phyloP scores from a whole-genome alignment of 2,329 filamentous ascomycete genomes.

The Microcera coccophila region DNA sequence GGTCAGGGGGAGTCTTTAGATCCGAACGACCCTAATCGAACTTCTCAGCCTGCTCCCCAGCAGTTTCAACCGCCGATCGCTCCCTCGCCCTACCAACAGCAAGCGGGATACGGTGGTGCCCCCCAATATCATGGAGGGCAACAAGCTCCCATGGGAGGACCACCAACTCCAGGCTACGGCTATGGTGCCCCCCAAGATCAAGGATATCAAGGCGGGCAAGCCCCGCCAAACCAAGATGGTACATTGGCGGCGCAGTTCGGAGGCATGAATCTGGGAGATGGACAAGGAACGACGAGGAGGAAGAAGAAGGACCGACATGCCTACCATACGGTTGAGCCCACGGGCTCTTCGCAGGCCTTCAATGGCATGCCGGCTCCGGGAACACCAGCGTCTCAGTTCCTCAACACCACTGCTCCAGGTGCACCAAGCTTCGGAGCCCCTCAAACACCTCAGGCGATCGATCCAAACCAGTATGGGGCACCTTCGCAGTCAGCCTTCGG shows the following conservation, averaged over 20 bases:
- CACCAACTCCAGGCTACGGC: conserved; percentile 26
- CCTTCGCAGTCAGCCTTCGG: conserved; percentile 46
- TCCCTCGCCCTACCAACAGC: conserved; percentile 52
- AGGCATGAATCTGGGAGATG: conserved; percentile 62
- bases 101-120: conserved; percentile 37
- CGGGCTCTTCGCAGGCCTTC: conserved; percentile 64
- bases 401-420: conserved; percentile 29
- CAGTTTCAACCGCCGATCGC: conserved; percentile 56
- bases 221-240: conserved; percentile 40
- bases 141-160: conserved; percentile 25
- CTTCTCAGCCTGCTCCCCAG: conserved; percentile 47
- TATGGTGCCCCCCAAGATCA: conserved; percentile 26
- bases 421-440: conserved; percentile 36
- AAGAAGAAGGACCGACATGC: conserved; percentile 97
- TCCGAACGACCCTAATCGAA: conserved; percentile 51
- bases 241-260: conserved; percentile 71
- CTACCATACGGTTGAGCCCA: conserved; percentile 78
- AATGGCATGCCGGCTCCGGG: conserved; percentile 59
- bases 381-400: conserved; percentile 43
- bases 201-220: conserved; percentile 20
- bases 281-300: conserved; percentile 52
- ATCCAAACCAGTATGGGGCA: conserved; percentile 57
- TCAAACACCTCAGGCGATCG: conserved; percentile 39
- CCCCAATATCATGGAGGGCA: conserved; percentile 39
- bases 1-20: conserved; percentile 54